Conservation (phyloP, 352 stramenopile species). For the Phytopythium oedochilum region DNA sequence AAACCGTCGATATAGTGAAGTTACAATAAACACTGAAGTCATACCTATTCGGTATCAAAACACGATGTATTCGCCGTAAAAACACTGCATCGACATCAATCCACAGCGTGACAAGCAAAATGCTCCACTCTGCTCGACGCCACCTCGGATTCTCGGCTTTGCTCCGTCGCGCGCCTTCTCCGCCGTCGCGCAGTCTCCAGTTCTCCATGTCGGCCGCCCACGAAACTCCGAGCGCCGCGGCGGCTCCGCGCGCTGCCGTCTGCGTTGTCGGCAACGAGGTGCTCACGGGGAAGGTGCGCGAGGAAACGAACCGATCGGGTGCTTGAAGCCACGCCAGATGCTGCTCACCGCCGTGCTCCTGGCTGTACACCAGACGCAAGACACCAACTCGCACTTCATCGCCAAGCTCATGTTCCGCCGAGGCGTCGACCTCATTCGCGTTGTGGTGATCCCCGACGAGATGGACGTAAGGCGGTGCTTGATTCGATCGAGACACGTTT, state of each 20-base stretch:
- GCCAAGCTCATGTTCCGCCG: conserved; percentile 76
- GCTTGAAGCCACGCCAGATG: no score
- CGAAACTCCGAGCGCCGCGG: neutral
- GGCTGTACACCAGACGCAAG: conserved; percentile 46
- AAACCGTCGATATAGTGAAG: no score
- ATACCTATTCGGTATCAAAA: no score
- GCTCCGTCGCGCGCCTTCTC: neutral
- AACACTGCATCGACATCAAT: no score
- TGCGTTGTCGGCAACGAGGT: conserved; percentile 71
- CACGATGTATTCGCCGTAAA: no score
- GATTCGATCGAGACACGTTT: no score
- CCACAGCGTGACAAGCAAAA: neutral
- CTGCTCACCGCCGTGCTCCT: no score
- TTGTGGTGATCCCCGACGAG: conserved; percentile 78
- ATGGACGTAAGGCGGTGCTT: conserved; percentile 37
- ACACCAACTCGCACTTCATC: conserved; percentile 85
- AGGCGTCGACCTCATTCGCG: conserved; percentile 70
- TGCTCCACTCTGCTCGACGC: neutral
- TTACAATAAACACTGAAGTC: no score
- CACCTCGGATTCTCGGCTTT: neutral
- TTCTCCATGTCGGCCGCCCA: neutral
- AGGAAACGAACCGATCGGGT: no score
- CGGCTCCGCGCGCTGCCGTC: conserved; percentile 37
- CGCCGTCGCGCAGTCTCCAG: neutral
- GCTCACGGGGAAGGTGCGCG: conserved; percentile 47